phyloP scores from a whole-genome alignment of 1,139 yeast species.

The Geotrichum candidum region DNA sequence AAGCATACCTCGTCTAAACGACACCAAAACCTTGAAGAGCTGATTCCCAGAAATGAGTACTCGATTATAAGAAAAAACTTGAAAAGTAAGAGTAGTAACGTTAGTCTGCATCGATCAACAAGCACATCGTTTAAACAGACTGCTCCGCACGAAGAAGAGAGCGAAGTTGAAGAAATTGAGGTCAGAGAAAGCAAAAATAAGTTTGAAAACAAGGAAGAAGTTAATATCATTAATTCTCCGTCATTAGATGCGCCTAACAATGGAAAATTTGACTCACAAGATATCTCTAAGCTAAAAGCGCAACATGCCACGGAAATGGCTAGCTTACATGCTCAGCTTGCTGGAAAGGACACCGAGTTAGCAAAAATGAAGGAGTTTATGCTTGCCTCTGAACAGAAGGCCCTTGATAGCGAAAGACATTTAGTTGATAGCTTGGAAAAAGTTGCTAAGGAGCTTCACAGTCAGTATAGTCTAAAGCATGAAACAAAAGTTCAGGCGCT shows the following conservation, averaged over 20 bases:
- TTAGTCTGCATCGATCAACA: neutral
- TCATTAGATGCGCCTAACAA: neutral
- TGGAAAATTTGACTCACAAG: neutral
- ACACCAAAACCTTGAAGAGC: neutral
- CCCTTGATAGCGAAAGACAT: conserved; percentile 43
- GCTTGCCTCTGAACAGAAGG: conserved; percentile 21
- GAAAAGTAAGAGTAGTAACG: neutral
- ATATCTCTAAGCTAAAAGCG: conserved; percentile 17
- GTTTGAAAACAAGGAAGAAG: neutral
- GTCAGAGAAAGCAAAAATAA: neutral
- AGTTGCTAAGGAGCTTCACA: conserved; percentile 59
- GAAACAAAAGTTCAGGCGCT: conserved; percentile 54
- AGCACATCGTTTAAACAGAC: neutral
- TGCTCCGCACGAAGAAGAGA: neutral
- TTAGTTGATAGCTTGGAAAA: conserved; percentile 42
- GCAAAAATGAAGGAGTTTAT: conserved; percentile 21
- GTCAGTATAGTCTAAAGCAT: conserved; percentile 65
- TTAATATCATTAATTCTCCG: neutral
- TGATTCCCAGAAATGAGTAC: neutral
- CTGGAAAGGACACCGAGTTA: conserved; percentile 30
- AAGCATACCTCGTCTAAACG: neutral
- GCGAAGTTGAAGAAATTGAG: neutral
- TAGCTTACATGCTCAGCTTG: conserved; percentile 25
- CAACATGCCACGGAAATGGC: conserved; percentile 24
- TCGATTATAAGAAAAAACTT: neutral